Conservation (phyloP, 1,284 basidiomycete species). For the Takashimella koratensis region DNA sequence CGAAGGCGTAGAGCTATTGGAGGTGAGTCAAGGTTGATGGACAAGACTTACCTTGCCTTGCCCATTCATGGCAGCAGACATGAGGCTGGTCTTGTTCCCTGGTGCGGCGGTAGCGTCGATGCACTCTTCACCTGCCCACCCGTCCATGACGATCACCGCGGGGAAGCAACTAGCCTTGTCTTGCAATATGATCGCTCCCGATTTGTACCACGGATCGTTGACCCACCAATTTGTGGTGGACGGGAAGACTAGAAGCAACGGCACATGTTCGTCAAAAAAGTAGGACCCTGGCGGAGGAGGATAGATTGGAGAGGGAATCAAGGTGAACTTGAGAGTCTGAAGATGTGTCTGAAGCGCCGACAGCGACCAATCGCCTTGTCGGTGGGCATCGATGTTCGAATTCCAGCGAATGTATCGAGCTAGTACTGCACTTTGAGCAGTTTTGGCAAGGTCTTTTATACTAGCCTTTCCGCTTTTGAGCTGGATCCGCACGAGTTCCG, state of each 20-base stretch:
- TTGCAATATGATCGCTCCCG: conserved; percentile 71
- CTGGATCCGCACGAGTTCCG: conserved; percentile 80
- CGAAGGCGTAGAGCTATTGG: conserved; percentile 74
- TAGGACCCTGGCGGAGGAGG: conserved; percentile 53
- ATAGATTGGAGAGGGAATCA: conserved; percentile 26
- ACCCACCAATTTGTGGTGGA: conserved; percentile 54
- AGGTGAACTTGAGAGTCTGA: conserved; percentile 21
- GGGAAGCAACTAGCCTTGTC: conserved; percentile 98
- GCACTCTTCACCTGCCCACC: conserved; percentile 54
- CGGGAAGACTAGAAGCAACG: conserved; percentile 69
- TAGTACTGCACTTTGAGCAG: conserved; percentile 50
- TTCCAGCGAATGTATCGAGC: conserved; percentile 85
- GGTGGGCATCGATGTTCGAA: conserved; percentile 53
- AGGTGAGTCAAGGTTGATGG: conserved; percentile 1
- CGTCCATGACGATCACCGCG: conserved; percentile 65
- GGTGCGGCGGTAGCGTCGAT: conserved; percentile 98
- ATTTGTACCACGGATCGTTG: conserved; percentile 42
- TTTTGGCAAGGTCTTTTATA: conserved; percentile 60
- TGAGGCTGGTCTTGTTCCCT: conserved; percentile 95
- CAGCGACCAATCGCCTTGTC: conserved; percentile 25
- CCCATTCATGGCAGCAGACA: conserved; percentile 79
- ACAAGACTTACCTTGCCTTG: conserved; percentile 63
- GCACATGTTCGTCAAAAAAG: conserved; percentile 70
- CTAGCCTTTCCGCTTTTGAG: conserved; percentile 67
- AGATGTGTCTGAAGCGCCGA: conserved; percentile 30